Evolutionary conservation across 257 asterid species (phyloP), one percentile per base, ranked within the genome.

Genomic region (Plantago ovata): DNA sequence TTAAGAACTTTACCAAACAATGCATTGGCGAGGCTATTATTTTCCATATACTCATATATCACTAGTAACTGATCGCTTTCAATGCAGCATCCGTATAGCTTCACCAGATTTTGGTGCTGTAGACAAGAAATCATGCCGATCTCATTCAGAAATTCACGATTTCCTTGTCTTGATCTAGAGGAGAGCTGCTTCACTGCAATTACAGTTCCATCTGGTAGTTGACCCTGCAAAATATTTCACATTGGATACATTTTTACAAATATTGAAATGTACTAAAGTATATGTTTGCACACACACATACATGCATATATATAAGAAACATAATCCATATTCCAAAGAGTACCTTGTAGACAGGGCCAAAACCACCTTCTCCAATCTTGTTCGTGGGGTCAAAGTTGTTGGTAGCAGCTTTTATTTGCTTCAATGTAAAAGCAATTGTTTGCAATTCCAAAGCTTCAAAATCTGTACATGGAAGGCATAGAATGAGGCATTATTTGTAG

Each of bases 321-420:
- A 1, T 28, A 28, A 6, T 28, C 36, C 36, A 28, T 3, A 28
- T 6, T 28, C 36, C 36, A 28, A 28, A 28, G 36, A 28, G 12
- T 67, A 84, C 95, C 96, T 85, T 91, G 86, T 77, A 87, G 39
- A 91, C 98, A 1, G 98, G 77, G 49, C 98, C 98, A 45, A 91
- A 91, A 70, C 98, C 98, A 51, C 98, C 98, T 77, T 91, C 98
- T 39, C 96, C 98, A 49, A 91, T 77, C 80, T 87, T 91, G 69
- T 84, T 84, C 51, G 73, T 51, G 33, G 71, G 50, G 64, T 85
- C 89, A 43, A 91, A 91, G 86, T 91, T 79, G 65, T 81, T 81
- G 2, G 96, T 91, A n/a, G 98, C 95, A 53, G 75, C 72, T 79
- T 79, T 83, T 59, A 91, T 81, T 79, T 87, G 95, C 70, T 85